phyloP scores from a whole-genome alignment of 192 early-diverging fungal genomes.

The Backusella morwellensis region DNA sequence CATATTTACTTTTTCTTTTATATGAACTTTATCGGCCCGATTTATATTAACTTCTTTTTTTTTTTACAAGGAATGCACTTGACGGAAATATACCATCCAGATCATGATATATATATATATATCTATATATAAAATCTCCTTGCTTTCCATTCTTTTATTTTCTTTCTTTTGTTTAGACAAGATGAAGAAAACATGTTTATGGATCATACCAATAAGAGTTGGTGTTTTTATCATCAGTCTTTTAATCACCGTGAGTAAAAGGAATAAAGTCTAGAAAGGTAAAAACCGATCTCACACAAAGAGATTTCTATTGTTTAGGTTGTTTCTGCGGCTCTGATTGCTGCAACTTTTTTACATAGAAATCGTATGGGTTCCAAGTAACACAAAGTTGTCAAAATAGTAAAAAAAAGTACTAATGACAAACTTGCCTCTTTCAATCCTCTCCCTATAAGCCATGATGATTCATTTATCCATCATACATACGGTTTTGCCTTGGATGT shows the following conservation, averaged over 20 bases:
- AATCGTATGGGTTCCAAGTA: constrained; percentile 27
- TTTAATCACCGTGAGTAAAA: constrained; percentile 21
- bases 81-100: neutral
- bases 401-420: neutral
- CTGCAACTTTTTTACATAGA: constrained; percentile 28
- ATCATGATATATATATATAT: neutral
- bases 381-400: neutral
- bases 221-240: constrained; percentile 18
- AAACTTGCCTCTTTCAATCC: neutral
- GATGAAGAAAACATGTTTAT: constrained; percentile 21
- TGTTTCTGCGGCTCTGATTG: constrained; percentile 19
- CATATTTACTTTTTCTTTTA: neutral
- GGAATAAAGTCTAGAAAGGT: neutral
- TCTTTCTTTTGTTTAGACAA: neutral
- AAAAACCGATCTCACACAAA: neutral
- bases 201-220: constrained; percentile 26
- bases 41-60: neutral
- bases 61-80: neutral
- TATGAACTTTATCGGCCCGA: neutral
- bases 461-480: constrained; percentile 26
- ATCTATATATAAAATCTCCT: neutral
- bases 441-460: constrained; percentile 26
- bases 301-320: constrained; percentile 6
- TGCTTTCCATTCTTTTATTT: neutral
- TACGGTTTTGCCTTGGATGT: constrained; percentile 28